A percentile compares a stretch with the other conserved stretches of the same genome.
These are phyloP conservation scores for Nemania sp. DNA, from an alignment of 2,329 filamentous ascomycete species.

Conservation along the genomic window DNA sequence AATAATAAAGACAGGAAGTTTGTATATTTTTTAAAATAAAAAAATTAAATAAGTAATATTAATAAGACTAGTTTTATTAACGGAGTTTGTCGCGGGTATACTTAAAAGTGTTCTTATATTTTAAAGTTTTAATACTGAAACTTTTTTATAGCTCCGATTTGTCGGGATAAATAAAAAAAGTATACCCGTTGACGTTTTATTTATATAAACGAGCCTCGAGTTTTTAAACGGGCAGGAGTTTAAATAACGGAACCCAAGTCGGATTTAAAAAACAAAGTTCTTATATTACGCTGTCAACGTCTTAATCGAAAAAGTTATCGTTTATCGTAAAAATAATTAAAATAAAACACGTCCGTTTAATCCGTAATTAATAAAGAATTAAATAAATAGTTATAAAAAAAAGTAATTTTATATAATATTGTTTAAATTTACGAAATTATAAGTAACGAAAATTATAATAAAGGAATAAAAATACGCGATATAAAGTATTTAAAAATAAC, in stretches of 20 bases:
- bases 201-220: slow-evolving; percentile 1
- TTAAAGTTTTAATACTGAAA: slow-evolving; percentile 1
- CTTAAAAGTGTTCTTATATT: slow-evolving; percentile 8
- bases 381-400: background rate
- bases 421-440: background rate
- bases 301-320: slow-evolving; percentile 2
- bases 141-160: slow-evolving; percentile 4
- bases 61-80: background rate
- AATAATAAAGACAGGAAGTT: background rate
- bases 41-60: background rate
- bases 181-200: background rate
- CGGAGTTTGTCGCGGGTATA: background rate
- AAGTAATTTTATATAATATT: background rate
- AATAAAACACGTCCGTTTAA: background rate
- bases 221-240: background rate
- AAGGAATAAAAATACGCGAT: background rate
- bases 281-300: slow-evolving; percentile 1
- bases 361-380: background rate
- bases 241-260: background rate
- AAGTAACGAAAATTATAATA: background rate
- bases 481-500: background rate
- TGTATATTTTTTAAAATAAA: background rate
- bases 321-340: background rate
- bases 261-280: slow-evolving; percentile 1
- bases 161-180: slow-evolving; percentile 6